Percentiles rank a stretch among this genome's conserved stretches.
phyloP scores from a whole-genome alignment of 352 stramenopile genomes.

The Phytophthora meadii region DNA sequence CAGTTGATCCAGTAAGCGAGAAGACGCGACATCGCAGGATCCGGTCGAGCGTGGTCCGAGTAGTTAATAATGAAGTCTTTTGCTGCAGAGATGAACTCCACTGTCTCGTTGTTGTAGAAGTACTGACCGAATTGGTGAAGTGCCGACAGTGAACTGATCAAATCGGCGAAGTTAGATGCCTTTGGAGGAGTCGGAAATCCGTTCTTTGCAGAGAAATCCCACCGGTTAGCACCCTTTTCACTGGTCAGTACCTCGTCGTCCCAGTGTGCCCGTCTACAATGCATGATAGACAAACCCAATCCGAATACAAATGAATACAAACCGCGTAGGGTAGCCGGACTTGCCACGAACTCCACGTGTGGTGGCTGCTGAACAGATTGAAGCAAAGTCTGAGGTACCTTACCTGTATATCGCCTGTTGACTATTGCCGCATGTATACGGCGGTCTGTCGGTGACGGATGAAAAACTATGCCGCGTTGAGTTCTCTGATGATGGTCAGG shows the following conservation, averaged over 20 bases:
- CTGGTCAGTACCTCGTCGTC: conserved; percentile 1
- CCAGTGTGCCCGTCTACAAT: neutral
- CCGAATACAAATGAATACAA: conserved; percentile 21
- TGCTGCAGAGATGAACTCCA: conserved; percentile 4
- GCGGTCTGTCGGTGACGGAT: conserved; percentile 8
- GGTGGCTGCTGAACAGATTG: conserved; percentile 18
- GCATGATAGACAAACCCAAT: conserved; percentile 15
- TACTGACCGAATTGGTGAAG: conserved; percentile 10
- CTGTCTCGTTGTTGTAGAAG: conserved; percentile 13
- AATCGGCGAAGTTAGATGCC: neutral
- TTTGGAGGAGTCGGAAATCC: neutral
- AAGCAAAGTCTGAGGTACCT: conserved; percentile 17
- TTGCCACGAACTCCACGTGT: conserved; percentile 19
- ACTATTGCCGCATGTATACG: conserved; percentile 13
- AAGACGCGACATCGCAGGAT: neutral
- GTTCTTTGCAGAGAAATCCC: conserved; percentile 21
- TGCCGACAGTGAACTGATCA: conserved; percentile 4
- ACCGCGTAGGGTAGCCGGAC: conserved; percentile 12
- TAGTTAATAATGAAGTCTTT: conserved; percentile 18
- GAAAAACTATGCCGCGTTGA: conserved; percentile 5
- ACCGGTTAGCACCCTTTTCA: conserved; percentile 16
- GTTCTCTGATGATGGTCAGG: neutral
- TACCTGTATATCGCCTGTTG: conserved; percentile 13
- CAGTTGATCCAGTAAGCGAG: conserved; percentile 18
- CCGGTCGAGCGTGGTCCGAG: neutral